Evolutionary conservation across 2,329 filamentous ascomycete species (phyloP).

Genomic region (Neofusicoccum parvum): DNA sequence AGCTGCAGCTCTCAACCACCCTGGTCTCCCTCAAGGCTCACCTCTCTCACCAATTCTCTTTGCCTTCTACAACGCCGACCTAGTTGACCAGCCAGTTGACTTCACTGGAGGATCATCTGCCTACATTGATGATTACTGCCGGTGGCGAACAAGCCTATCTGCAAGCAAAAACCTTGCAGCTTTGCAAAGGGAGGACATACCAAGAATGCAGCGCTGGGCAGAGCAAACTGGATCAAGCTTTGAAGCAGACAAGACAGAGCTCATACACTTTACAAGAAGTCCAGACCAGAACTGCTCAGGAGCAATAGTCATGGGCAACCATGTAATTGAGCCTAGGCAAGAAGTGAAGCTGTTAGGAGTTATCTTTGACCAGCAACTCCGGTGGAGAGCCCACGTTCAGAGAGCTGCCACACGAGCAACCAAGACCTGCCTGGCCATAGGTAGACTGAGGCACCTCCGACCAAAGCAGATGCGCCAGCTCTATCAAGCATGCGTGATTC

Average conservation of each 20-base stretch:
- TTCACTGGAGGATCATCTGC: conserved; percentile 7
- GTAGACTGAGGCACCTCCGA: conserved; percentile 27
- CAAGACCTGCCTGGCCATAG: conserved; percentile 24
- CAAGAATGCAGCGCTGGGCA: conserved; percentile 25
- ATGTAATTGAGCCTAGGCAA: conserved; percentile 24
- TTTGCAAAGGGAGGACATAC: neutral
- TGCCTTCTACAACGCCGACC: conserved; percentile 11
- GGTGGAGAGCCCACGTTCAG: conserved; percentile 28
- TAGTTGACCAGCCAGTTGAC: neutral
- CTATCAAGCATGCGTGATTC: conserved; percentile 29
- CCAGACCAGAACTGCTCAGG: conserved; percentile 23
- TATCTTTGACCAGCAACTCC: conserved; percentile 29
- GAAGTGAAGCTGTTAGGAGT: conserved; percentile 32
- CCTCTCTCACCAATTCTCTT: conserved; percentile 12
- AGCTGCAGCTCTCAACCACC: neutral
- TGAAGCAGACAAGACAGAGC: conserved; percentile 32
- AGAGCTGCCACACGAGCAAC: conserved; percentile 25
- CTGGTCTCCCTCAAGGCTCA: neutral
- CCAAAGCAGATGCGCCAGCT: conserved; percentile 29
- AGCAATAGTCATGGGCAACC: conserved; percentile 21
- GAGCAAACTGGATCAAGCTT: conserved; percentile 31
- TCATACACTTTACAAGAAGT: conserved; percentile 33
- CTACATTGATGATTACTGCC: conserved; percentile 17
- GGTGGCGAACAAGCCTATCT: conserved; percentile 25
- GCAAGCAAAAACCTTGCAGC: conserved; percentile 20